phyloP scores from a whole-genome alignment of 805 yeast species.

The Komagataella phaffii region DNA sequence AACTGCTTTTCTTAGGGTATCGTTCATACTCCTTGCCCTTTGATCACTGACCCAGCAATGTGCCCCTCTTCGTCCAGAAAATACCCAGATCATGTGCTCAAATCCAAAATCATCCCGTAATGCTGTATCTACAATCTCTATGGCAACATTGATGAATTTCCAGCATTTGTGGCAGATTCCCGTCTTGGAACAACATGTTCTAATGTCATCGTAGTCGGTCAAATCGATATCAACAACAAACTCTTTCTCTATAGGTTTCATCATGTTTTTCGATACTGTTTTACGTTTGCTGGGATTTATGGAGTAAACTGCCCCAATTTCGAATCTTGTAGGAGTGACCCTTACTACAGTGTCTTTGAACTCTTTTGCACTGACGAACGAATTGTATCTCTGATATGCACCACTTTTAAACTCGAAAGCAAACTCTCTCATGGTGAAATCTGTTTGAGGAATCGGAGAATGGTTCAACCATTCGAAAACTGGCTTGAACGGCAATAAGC shows the following conservation, averaged over 20 bases:
- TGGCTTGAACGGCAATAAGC: conserved; percentile 61
- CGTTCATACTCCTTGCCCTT: conserved; percentile 65
- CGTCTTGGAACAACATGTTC: conserved; percentile 88
- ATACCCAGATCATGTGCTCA: conserved; percentile 81
- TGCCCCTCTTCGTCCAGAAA: conserved; percentile 97
- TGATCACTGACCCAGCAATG: conserved; percentile 96
- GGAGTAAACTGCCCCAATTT: conserved; percentile 85
- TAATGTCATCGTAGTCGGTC: conserved; percentile 87
- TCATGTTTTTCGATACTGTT: conserved; percentile 55
- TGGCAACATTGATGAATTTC: conserved; percentile 81
- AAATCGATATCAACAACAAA: conserved; percentile 94
- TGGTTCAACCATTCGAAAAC: conserved; percentile 88
- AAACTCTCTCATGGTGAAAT: conserved; percentile 82
- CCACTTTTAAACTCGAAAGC: conserved; percentile 85
- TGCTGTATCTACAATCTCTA: conserved; percentile 58
- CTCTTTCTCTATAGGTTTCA: conserved; percentile 78
- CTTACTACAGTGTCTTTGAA: conserved; percentile 65
- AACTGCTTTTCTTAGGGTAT: conserved; percentile 60
- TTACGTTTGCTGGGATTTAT: conserved; percentile 82
- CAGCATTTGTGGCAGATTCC: conserved; percentile 83
- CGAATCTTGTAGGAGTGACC: conserved; percentile 82
- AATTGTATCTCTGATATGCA: conserved; percentile 81
- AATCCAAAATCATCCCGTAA: conserved; percentile 85
- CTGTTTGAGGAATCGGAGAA: conserved; percentile 58
- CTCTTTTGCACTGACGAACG: conserved; percentile 52